Evolutionary conservation across 495 filamentous ascomycete genomes (phyloP).

Genomic region (Penicillium turbatum): DNA sequence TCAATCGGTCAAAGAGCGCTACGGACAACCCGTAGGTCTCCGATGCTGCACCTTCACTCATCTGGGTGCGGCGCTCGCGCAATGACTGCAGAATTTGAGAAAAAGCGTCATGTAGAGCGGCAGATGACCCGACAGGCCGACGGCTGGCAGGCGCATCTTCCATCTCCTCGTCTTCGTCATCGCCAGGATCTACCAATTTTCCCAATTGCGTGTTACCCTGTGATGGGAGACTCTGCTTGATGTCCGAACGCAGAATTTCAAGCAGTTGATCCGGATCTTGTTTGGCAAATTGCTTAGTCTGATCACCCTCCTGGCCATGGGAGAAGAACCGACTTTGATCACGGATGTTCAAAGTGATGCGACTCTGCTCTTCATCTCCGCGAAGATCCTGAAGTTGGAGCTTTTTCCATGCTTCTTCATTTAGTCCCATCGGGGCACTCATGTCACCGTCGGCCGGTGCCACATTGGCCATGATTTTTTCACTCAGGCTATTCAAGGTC

Average conservation of each 20-base stretch:
- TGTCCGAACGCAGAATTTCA: slow-evolving; percentile 54
- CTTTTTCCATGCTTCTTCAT: slow-evolving; percentile 69
- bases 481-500: slow-evolving; percentile 78
- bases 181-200: slow-evolving; percentile 54
- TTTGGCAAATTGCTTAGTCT: slow-evolving; percentile 55
- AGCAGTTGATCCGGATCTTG: slow-evolving; percentile 68
- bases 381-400: slow-evolving; percentile 79
- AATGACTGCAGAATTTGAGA: slow-evolving; percentile 41
- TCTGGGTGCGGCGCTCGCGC: slow-evolving; percentile 40
- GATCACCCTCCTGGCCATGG: slow-evolving; percentile 51
- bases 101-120: slow-evolving; percentile 35
- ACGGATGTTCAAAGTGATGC: slow-evolving; percentile 80
- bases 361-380: slow-evolving; percentile 63
- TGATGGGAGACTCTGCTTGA: slow-evolving; percentile 46
- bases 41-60: slow-evolving; percentile 28
- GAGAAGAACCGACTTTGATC: slow-evolving; percentile 80
- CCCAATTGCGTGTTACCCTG: slow-evolving; percentile 54
- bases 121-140: slow-evolving; percentile 35
- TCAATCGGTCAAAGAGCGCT: slow-evolving; percentile 65
- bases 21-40: slow-evolving; percentile 60
- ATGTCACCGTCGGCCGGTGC: slow-evolving; percentile 68
- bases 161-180: slow-evolving; percentile 52
- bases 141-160: slow-evolving; percentile 38
- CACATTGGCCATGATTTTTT: slow-evolving; percentile 86
- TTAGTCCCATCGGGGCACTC: slow-evolving; percentile 58